Evolutionary conservation across 805 yeast genomes (phyloP).

Genomic region (Starmerella apicola): DNA sequence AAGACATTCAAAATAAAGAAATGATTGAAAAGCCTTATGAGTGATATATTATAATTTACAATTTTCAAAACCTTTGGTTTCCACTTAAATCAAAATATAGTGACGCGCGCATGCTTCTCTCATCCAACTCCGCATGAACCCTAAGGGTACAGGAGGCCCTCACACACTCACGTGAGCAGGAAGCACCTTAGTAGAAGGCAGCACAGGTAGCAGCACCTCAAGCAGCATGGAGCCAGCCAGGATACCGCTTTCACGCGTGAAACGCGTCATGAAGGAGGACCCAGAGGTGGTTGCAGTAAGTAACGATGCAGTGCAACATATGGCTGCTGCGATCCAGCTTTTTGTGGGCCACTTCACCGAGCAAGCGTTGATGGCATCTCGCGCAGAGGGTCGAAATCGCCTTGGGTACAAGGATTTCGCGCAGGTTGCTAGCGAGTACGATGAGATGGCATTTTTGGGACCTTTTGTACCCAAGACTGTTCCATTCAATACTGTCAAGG

Average conservation of each 20-base stretch:
- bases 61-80: too few relatives aligned
- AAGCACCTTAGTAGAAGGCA: too few relatives aligned
- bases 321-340: conserved; percentile 67
- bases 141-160: too few relatives aligned
- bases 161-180: too few relatives aligned
- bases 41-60: too few relatives aligned
- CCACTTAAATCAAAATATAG: too few relatives aligned
- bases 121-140: too few relatives aligned
- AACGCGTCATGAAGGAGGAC: conserved; percentile 61
- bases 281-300: conserved; percentile 59
- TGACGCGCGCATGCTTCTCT: too few relatives aligned
- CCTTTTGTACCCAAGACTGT: conserved; percentile 47
- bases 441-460: conserved; percentile 48
- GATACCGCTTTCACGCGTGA: conserved; percentile 57
- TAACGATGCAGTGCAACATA: conserved; percentile 57
- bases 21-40: too few relatives aligned
- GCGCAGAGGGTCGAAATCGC: conserved; percentile 53
- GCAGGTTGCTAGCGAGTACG: conserved; percentile 45
- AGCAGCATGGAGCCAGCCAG: conserved; percentile 18
- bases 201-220: too few relatives aligned
- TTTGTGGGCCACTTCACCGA: conserved; percentile 59
- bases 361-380: conserved; percentile 55
- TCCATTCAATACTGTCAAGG: conserved; percentile 16
- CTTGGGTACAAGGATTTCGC: conserved; percentile 61
- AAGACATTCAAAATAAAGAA: too few relatives aligned